These are phyloP conservation scores for Cucumis melo DNA, from an alignment of 306 rosid species.

Conservation along the genomic window DNA sequence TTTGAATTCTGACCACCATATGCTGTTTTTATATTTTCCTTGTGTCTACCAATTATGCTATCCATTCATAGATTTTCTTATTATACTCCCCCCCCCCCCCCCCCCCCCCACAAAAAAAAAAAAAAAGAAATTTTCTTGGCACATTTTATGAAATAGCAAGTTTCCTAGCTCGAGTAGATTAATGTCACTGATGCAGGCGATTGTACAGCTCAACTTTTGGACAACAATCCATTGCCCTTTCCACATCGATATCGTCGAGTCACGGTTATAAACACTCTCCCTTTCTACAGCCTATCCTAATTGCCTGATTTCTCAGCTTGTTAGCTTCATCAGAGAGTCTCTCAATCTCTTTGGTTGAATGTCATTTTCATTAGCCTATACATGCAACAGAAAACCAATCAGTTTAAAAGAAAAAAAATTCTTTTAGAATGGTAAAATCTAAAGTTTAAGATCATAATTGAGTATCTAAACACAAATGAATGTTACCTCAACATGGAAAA, in stretches of 20 bases:
- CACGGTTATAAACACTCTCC: conserved; percentile 6
- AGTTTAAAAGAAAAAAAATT: not conserved
- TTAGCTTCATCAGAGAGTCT: conserved; percentile 28
- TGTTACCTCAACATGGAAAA: conserved; percentile 57
- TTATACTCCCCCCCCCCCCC: not conserved
- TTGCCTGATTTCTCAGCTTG: not conserved
- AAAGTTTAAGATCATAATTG: not conserved
- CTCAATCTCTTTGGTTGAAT: conserved; percentile 32
- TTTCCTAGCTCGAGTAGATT: not conserved
- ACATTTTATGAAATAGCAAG: not conserved
- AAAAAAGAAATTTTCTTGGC: not conserved
- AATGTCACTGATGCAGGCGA: not conserved
- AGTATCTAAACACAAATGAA: not conserved
- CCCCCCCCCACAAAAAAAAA: not conserved
- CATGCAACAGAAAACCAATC: conserved; percentile 1
- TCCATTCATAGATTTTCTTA: not conserved
- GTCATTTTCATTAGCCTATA: conserved; percentile 34
- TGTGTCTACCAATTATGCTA: not conserved
- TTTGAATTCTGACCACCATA: not conserved
- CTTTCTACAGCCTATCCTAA: not conserved
- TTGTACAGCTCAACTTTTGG: not conserved
- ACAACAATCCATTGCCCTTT: not conserved
- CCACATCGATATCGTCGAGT: not conserved
- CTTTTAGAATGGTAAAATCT: not conserved
- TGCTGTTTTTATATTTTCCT: not conserved